Evolutionary conservation across 768 basidiomycete species (phyloP).

Genomic region (Serendipita vermifera): DNA sequence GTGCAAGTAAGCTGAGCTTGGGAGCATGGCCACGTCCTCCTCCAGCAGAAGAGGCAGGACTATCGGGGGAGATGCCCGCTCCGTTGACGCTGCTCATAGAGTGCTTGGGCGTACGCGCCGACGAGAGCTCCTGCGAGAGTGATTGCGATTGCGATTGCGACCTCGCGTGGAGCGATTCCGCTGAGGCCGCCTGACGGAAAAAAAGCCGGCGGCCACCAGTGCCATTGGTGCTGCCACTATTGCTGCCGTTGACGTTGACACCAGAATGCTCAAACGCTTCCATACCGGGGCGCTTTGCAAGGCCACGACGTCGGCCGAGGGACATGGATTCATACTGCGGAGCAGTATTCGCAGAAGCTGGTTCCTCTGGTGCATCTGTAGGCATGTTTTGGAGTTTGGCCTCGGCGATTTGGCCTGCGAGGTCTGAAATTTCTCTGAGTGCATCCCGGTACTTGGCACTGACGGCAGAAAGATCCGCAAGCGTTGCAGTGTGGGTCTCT

Average conservation of each 20-base stretch:
- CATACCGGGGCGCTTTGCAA: not conserved
- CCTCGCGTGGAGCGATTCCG: slow-evolving; percentile 82
- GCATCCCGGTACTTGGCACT: slow-evolving; percentile 79
- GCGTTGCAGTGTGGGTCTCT: slow-evolving; percentile 66
- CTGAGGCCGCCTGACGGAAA: slow-evolving; percentile 78
- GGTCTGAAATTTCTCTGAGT: slow-evolving; percentile 81
- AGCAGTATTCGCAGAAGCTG: slow-evolving; percentile 27
- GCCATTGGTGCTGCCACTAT: slow-evolving; percentile 25
- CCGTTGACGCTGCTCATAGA: slow-evolving; percentile 30
- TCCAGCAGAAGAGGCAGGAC: slow-evolving; percentile 30
- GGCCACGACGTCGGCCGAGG: not conserved
- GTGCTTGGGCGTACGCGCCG: slow-evolving; percentile 71
- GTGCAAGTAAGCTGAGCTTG: slow-evolving; percentile 41
- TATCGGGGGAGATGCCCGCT: slow-evolving; percentile 8
- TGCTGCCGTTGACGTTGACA: not conserved
- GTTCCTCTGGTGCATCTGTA: slow-evolving; percentile 23
- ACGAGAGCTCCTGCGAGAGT: slow-evolving; percentile 93
- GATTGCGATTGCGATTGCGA: slow-evolving; percentile 90
- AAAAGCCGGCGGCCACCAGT: slow-evolving; percentile 51
- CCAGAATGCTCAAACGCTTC: not conserved
- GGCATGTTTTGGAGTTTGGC: slow-evolving; percentile 48
- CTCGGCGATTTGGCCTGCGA: slow-evolving; percentile 83
- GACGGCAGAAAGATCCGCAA: slow-evolving; percentile 65
- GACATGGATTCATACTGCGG: slow-evolving; percentile 2
- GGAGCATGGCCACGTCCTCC: slow-evolving; percentile 48